Base-by-base conservation (phyloP, 495 filamentous ascomycete genomes). In the Choiromyces venosus region DNA sequence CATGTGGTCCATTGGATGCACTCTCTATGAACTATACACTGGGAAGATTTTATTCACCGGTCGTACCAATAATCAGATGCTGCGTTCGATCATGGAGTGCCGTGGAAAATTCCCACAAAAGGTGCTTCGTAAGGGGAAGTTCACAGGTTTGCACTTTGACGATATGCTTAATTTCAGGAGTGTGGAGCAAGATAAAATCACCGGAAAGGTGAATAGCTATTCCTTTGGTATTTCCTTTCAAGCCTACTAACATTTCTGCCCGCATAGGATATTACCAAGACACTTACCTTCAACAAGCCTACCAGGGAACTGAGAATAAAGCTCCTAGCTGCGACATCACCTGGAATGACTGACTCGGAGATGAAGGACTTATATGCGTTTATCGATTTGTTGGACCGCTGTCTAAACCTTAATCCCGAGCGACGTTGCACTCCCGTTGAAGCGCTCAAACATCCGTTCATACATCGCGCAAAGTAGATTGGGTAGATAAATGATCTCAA, bases 1-100 rank as follows among this genome's bases (percentile, higher is more conserved):
- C 82, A 90, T 97, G 83, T 99, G 95, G 95, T 94, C 94, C 18
- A 92, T 97, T 76, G 95, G 95, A 21, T 98, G 96, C 83, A 99
- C 95, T 35, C 85, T 99, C 37, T 99, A 94, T 83, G 95, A 99
- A 83, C 86, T 99, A 38, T 97, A 94, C 85, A 97, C 96, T 0
- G 94, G 96, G 73, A 97, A 97, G 83, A 97, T 99, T 73, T 86
- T 99, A 61, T 99, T 99, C 84, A 92, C 91, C 2, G 95, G 96
- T 65, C 89, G 91, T 71, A 93, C 92, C 84, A 99, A 99, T 85
- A 98, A 99, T 81, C 93, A 96, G 82, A 98, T 98, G 95, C 87
- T 99, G 19, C 90, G 91, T 71, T 90, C 91, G 19, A 95, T 99
- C 78, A 95, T 97, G 90, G 96, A 98, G 81, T 94, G 93, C 78